Conservation (phyloP, 495 filamentous ascomycete species). For the Trichoderma erinaceum region DNA sequence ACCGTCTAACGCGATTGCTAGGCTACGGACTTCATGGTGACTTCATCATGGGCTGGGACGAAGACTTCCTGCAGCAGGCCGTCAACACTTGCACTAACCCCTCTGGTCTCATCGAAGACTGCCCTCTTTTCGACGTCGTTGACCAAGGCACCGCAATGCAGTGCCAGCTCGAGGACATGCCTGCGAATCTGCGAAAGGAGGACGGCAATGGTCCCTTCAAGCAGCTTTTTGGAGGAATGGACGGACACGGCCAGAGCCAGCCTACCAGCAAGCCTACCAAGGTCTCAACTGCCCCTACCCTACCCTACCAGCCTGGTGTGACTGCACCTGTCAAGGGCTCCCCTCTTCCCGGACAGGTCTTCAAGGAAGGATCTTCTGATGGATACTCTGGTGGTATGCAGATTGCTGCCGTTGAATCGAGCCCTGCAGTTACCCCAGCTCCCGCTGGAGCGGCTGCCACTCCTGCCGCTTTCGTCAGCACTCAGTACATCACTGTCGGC, state of each 20-base stretch:
- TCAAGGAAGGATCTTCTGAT: not conserved
- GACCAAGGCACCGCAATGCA: slow-evolving; percentile 28
- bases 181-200: slow-evolving; percentile 28
- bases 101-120: slow-evolving; percentile 48
- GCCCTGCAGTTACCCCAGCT: slow-evolving; percentile 22
- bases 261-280: slow-evolving; percentile 31
- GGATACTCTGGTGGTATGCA: not conserved
- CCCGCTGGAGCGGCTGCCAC: slow-evolving; percentile 20
- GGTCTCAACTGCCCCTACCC: slow-evolving; percentile 25
- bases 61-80: slow-evolving; percentile 51
- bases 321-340: not conserved
- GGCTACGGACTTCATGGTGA: slow-evolving; percentile 81
- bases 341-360: slow-evolving; percentile 12
- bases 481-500: slow-evolving; percentile 37
- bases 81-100: slow-evolving; percentile 51
- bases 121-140: slow-evolving; percentile 47
- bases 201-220: slow-evolving; percentile 26
- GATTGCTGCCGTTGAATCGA: not conserved
- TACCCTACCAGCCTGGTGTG: slow-evolving; percentile 18
- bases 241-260: slow-evolving; percentile 16
- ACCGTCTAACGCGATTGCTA: slow-evolving; percentile 19
- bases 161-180: slow-evolving; percentile 31
- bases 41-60: slow-evolving; percentile 78
- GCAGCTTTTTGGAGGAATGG: slow-evolving; percentile 32
- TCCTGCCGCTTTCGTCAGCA: slow-evolving; percentile 25